Base-by-base conservation (phyloP, 768 basidiomycete species). In the Boletales sp. region DNA sequence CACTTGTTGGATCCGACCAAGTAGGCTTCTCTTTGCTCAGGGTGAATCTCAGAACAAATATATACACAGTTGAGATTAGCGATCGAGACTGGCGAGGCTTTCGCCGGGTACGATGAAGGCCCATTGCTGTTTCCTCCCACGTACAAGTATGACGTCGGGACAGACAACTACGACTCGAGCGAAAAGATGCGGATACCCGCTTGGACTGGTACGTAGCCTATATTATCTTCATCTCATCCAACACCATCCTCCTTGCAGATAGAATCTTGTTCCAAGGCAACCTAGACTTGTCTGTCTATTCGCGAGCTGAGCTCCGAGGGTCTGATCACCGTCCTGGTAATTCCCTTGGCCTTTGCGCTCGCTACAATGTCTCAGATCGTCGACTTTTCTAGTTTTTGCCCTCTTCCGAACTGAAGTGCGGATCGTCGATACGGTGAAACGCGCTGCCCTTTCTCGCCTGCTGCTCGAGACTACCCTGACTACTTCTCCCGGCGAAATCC, bases 181-280 rank as follows among this genome's bases (percentile, higher is more conserved):
- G 96, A 98, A 70, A 99, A 98, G 73, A 82, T 86, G 79, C 81
- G 96, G 21, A 87, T 96, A 62, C 96, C 96, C 6, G 92, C 95
- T 15, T 98, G 94, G 94, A 98, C 95, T 59, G 93, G 93, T 93
- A 49, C 51, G 78, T 30, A 30, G 6, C 35, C 46, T 35, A 30
- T n/a, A 28, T 14, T 33, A 49, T 28, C 35, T 18, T 17, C 36
- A 21, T 43, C 10, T 31, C 2, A 40, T 18, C 25, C 19, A 5
- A 5, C 36, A 53, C 52, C 49, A 66, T 39, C 44, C 42, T 32
- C 15, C 8, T 47, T 35, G n/a, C 61, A 93, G 96, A 99, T 73
- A 90, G 96, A n/a, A 83, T 99, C 8, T 65, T 99, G 50, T 94
- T 86, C 72, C 82, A 81, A 53, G 95, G 95, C 10, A 72, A 74